phyloP scores from a whole-genome alignment of 1,284 basidiomycete genomes.

The Cryptococcus jaspeensis region DNA sequence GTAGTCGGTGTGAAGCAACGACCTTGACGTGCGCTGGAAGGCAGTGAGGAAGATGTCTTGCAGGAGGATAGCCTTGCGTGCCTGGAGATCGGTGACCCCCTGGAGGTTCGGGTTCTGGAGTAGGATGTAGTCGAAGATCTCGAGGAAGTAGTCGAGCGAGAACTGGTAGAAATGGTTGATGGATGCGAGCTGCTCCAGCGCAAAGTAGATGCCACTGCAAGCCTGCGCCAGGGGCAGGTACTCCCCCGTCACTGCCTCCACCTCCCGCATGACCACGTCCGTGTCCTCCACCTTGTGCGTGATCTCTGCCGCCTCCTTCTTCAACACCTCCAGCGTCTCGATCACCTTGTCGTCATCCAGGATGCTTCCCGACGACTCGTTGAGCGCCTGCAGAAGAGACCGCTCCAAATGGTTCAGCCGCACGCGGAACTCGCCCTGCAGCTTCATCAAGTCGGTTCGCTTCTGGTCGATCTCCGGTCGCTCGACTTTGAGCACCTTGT shows the following conservation, averaged over 20 bases:
- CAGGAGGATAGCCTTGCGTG: slow-evolving; percentile 78
- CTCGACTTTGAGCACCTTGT: slow-evolving; percentile 95
- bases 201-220: slow-evolving; percentile 96
- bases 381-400: slow-evolving; percentile 88
- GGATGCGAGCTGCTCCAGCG: slow-evolving; percentile 88
- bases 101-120: slow-evolving; percentile 86
- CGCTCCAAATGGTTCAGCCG: slow-evolving; percentile 91
- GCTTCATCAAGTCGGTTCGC: slow-evolving; percentile 96
- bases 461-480: slow-evolving; percentile 95
- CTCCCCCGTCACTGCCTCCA: slow-evolving; percentile 91
- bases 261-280: slow-evolving; percentile 91
- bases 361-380: slow-evolving; percentile 95
- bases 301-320: slow-evolving; percentile 95
- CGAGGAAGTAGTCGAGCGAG: slow-evolving; percentile 95
- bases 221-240: slow-evolving; percentile 94
- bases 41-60: slow-evolving; percentile 88
- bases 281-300: slow-evolving; percentile 97
- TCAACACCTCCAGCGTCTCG: slow-evolving; percentile 92
- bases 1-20: slow-evolving; percentile 87
- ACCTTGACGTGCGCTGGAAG: slow-evolving; percentile 85
- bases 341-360: slow-evolving; percentile 99
- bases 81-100: slow-evolving; percentile 69
- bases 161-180: slow-evolving; percentile 99
- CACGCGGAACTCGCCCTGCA: slow-evolving; percentile 96
- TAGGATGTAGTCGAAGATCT: slow-evolving; percentile 94